A percentile compares a stretch with the other conserved stretches of the same genome.
These are phyloP conservation scores for Capronia epimyces DNA, from an alignment of 2,329 filamentous ascomycete species.

Conservation along the genomic window DNA sequence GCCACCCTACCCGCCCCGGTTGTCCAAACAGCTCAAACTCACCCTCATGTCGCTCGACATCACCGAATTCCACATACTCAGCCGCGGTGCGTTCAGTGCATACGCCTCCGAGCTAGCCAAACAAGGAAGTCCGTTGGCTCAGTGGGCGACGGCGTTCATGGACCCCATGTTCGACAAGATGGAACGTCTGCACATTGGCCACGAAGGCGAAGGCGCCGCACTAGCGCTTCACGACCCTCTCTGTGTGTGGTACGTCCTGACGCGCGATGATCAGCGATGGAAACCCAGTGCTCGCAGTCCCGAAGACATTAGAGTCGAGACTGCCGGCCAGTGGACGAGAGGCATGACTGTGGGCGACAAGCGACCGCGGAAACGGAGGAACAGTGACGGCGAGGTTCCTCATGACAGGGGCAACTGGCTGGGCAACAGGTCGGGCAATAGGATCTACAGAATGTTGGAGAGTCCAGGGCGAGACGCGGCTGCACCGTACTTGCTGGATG, in stretches of 20 bases:
- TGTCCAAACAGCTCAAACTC: constrained; percentile 60
- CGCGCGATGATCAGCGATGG: constrained; percentile 39
- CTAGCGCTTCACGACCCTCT: constrained; percentile 72
- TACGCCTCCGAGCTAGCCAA: constrained; percentile 53
- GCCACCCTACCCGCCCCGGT: constrained; percentile 57
- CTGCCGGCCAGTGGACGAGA: constrained; percentile 85
- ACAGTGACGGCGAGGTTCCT: constrained; percentile 51
- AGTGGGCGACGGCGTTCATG: constrained; percentile 69
- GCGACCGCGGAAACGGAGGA: constrained; percentile 47
- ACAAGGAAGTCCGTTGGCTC: constrained; percentile 59
- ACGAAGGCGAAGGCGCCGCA: constrained; percentile 46
- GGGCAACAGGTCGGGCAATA: constrained; percentile 67
- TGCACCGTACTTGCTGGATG: constrained; percentile 12
- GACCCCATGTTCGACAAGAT: constrained; percentile 65
- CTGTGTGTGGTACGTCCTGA: constrained; percentile 72
- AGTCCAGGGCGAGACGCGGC: constrained; percentile 36
- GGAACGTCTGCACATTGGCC: constrained; percentile 54
- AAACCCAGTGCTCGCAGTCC: constrained; percentile 47
- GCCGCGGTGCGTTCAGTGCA: constrained; percentile 53
- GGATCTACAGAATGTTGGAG: constrained; percentile 65
- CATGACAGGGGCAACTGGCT: constrained; percentile 75
- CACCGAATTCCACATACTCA: constrained; percentile 64
- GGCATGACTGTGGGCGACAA: constrained; percentile 85
- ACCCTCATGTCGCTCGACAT: constrained; percentile 73
- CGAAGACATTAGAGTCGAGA: constrained; percentile 87